Conservation (phyloP, 495 filamentous ascomycete genomes). For the Podospora pseudoanserina region DNA sequence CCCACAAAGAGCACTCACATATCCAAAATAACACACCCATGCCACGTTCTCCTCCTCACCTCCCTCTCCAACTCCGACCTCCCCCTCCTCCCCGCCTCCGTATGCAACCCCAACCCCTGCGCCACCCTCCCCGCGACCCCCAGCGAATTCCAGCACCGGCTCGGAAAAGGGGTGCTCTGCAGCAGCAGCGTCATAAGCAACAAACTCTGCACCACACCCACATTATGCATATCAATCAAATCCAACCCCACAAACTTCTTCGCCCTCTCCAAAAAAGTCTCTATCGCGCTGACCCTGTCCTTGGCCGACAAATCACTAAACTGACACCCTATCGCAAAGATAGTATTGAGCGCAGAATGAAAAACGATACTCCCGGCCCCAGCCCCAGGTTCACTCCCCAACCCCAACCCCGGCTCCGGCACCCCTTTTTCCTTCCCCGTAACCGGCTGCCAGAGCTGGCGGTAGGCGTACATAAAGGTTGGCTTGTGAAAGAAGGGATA, state of each 20-base stretch:
- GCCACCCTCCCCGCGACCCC: conserved; percentile 48
- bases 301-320: conserved; percentile 40
- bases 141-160: conserved; percentile 46
- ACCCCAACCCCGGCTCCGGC: conserved; percentile 30
- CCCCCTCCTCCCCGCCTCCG: conserved; percentile 27
- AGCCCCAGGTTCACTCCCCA: conserved; percentile 41
- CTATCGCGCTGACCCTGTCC: conserved; percentile 36
- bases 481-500: conserved; percentile 49
- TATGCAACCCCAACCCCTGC: conserved; percentile 47
- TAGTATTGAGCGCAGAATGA: conserved; percentile 43
- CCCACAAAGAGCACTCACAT: conserved; percentile 32
- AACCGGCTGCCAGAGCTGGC: conserved; percentile 37
- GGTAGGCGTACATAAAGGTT: conserved; percentile 42
- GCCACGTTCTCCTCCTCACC: conserved; percentile 46
- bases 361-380: conserved; percentile 42
- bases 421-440: conserved; percentile 20
- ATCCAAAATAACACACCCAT: conserved; percentile 48
- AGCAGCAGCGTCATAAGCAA: conserved; percentile 43
- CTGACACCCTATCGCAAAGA: conserved; percentile 46
- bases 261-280: conserved; percentile 45
- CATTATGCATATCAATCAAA: conserved; percentile 40
- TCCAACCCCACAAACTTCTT: conserved; percentile 46
- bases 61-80: conserved; percentile 38
- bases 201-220: conserved; percentile 47
- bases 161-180: conserved; percentile 46